Conservation (phyloP, 2,329 filamentous ascomycete genomes). For the Zymoseptoria ardabiliae region DNA sequence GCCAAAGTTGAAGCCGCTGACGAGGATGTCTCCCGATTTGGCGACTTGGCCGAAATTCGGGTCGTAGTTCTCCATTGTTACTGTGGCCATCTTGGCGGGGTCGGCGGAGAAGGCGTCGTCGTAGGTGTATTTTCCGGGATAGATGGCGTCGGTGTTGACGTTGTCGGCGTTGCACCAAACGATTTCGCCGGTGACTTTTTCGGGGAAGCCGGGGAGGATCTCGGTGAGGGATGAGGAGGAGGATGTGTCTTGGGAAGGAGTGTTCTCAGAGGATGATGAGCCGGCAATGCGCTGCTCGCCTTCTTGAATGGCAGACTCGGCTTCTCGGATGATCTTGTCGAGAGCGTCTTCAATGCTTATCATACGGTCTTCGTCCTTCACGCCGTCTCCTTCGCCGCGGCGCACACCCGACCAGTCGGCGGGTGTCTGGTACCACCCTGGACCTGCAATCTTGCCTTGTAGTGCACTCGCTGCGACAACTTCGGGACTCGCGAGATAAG, state of each 20-base stretch:
- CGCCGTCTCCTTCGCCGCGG: conserved; percentile 64
- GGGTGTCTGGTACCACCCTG: conserved; percentile 70
- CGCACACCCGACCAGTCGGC: conserved; percentile 60
- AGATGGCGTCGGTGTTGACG: conserved; percentile 88
- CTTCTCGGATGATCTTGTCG: conserved; percentile 61
- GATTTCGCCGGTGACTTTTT: conserved; percentile 76
- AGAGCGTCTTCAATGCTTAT: conserved; percentile 62
- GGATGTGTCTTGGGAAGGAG: conserved; percentile 23
- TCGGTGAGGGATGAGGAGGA: conserved; percentile 48
- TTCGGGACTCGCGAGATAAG: conserved; percentile 82
- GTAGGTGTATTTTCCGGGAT: conserved; percentile 87
- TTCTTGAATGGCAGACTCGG: conserved; percentile 54
- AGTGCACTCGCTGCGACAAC: conserved; percentile 87
- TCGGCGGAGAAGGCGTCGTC: conserved; percentile 73
- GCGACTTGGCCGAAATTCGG: conserved; percentile 57
- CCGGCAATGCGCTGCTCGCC: conserved; percentile 43
- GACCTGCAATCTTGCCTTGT: conserved; percentile 62
- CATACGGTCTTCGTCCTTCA: conserved; percentile 56
- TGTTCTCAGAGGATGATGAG: conserved; percentile 23
- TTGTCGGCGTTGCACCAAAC: conserved; percentile 81
- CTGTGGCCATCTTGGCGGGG: conserved; percentile 71
- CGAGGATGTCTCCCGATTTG: conserved; percentile 68
- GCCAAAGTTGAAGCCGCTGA: conserved; percentile 83
- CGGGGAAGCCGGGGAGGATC: conserved; percentile 78
- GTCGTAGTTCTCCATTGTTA: conserved; percentile 95